These are phyloP conservation scores for Gastrodia elata DNA, from an alignment of 106 monocot species.

Conservation along the genomic window DNA sequence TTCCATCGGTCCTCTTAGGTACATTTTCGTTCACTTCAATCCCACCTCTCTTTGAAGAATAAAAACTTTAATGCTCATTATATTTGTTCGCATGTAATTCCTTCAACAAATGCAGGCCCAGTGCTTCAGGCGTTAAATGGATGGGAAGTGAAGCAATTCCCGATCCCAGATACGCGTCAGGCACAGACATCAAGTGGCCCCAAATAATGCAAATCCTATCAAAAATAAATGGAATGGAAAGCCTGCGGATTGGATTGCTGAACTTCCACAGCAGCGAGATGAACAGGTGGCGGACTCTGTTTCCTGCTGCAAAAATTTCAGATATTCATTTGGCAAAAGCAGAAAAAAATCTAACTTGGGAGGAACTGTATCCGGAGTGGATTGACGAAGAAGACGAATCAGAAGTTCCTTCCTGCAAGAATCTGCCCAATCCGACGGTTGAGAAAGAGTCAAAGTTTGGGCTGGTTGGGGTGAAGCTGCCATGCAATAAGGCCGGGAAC, in stretches of 20 bases:
- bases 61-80: too few species aligned
- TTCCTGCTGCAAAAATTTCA: constrained; percentile 14
- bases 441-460: constrained; percentile 24
- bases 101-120: constrained; percentile 15
- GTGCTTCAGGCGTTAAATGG: constrained; percentile 20
- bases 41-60: background rate
- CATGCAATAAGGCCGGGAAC: constrained; percentile 27
- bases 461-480: constrained; percentile 68
- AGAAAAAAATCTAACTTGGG: constrained; percentile 25
- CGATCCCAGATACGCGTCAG: constrained; percentile 24
- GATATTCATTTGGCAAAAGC: constrained; percentile 19
- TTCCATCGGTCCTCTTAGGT: background rate
- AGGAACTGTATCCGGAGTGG: constrained; percentile 43
- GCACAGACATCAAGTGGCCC: constrained; percentile 5
- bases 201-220: background rate
- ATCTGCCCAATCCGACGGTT: constrained; percentile 27
- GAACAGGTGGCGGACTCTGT: constrained; percentile 24
- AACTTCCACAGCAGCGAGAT: constrained; percentile 35
- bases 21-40: background rate
- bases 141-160: constrained; percentile 14
- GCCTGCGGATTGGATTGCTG: constrained; percentile 20
- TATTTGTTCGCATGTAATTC: background rate
- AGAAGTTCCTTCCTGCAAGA: background rate
- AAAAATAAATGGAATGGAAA: constrained; percentile 1
- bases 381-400: constrained; percentile 19